Base-by-base conservation (phyloP, 768 basidiomycete genomes). In the Boletus reticuloceps region DNA sequence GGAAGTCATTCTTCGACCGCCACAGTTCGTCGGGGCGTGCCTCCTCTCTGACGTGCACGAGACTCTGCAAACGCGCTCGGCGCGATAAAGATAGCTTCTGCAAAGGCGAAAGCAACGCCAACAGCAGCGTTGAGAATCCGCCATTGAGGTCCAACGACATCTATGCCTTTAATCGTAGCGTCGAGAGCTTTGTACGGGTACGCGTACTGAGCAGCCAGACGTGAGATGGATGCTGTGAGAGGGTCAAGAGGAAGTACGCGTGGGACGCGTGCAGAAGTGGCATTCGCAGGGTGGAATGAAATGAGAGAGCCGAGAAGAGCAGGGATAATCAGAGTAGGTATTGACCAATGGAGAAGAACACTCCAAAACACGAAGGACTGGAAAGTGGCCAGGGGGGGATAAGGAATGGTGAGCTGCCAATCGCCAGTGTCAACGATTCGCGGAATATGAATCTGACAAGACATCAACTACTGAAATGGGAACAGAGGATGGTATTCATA, bases 271-370 rank as follows among this genome's bases (percentile, higher is more conserved):
- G 56, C 58, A 12, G 62, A 53, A 5, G 65, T 34, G 19, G 64
- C 54, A 32, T 71, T 71, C 25, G 76, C 64, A 1, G 82, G 82
- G 49, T 74, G 78, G 74, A 89, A 89, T 11, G 86, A 85, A 60
- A 88, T 80, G 39, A 89, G 59, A 38, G 74, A 75, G 1, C 85
- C 87, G 29, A 82, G 66, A 19, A 86, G 51, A 17, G 74, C 69
- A 14, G 87, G 87, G n/a, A 85, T 60, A 40, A 88, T 50, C 34
- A 89, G 56, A 14, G 85, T 76, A 5, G 87, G 86, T 40, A 87
- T 62, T 29, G 75, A 74, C 86, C 87, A 89, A 61, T 86, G 82
- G 8, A 81, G 57, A 12, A 88, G 68, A 38, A 81, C 77, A 31
- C 72, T 68, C 79, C 82, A 84, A 53, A 85, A 81, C 3, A 75